These are phyloP conservation scores for Lactifluus pinguis DNA, from an alignment of 768 basidiomycete genomes.

Conservation along the genomic window DNA sequence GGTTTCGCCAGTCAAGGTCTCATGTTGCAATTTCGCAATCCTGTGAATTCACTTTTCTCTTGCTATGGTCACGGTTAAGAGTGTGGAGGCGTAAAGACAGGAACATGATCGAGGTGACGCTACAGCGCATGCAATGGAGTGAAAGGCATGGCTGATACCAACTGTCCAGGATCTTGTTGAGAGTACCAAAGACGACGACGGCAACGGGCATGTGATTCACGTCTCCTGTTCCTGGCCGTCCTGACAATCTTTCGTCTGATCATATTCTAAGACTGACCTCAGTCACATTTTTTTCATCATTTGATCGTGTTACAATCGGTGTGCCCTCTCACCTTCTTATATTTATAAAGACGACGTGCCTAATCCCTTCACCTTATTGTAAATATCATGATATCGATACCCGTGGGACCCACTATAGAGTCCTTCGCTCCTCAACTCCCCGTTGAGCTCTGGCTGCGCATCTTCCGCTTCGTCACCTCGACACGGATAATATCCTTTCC, in stretches of 20 bases:
- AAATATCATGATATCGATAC: background rate
- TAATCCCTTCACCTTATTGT: background rate
- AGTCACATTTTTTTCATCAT: background rate
- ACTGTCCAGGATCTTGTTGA: too few relatives aligned
- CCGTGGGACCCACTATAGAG: background rate
- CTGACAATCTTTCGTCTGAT: too few relatives aligned
- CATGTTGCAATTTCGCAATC: background rate
- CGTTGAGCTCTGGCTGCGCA: constrained; percentile 15
- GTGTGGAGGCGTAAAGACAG: too few relatives aligned
- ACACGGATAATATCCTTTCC: background rate
- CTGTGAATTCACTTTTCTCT: background rate
- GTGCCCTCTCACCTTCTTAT: background rate
- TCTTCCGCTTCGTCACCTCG: constrained; percentile 16
- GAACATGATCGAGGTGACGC: too few relatives aligned
- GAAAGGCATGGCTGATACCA: too few relatives aligned
- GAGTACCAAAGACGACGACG: too few relatives aligned
- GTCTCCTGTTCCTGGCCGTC: too few relatives aligned
- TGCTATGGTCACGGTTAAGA: background rate
- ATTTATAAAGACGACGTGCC: background rate
- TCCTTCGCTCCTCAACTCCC: constrained; percentile 1
- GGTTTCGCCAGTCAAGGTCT: background rate
- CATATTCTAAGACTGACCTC: too few relatives aligned
- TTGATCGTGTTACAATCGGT: background rate
- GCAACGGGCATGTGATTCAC: too few relatives aligned
- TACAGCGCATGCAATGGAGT: too few relatives aligned